phyloP scores from a whole-genome alignment of 2,329 filamentous ascomycete genomes.

The Aspergillus fumigatus region DNA sequence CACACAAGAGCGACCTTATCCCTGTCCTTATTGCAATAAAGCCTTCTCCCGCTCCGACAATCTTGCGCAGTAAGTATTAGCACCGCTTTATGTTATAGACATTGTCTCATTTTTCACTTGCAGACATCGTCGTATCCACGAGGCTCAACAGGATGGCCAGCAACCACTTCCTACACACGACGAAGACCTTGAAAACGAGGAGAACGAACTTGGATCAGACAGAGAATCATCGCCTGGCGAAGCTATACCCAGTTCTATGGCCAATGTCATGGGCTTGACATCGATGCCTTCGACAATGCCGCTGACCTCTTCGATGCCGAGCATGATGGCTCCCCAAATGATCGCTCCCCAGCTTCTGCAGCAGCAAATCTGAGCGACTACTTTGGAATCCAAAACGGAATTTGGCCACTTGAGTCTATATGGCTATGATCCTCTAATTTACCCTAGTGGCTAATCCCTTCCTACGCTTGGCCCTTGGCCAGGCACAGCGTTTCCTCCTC shows the following conservation, averaged over 20 bases:
- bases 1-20: constrained; percentile 97
- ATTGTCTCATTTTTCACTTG: constrained; percentile 33
- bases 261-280: constrained; percentile 32
- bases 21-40: constrained; percentile 97
- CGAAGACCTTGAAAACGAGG: constrained; percentile 83
- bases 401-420: neutral
- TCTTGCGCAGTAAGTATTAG: constrained; percentile 76
- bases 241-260: constrained; percentile 26
- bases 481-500: neutral
- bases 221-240: constrained; percentile 63
- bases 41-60: constrained; percentile 98
- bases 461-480: neutral
- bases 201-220: constrained; percentile 77
- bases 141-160: constrained; percentile 60
- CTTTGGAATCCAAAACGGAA: neutral
- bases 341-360: constrained; percentile 41
- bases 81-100: neutral
- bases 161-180: constrained; percentile 48
- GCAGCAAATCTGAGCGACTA: constrained; percentile 36
- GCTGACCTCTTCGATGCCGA: constrained; percentile 34
- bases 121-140: constrained; percentile 75
- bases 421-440: neutral
- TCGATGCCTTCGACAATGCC: constrained; percentile 30
- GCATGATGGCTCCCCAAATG: constrained; percentile 40
- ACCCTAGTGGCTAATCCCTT: neutral